Conservation (phyloP, 257 asterid genomes). For the Fraxinus quadrangulata region DNA sequence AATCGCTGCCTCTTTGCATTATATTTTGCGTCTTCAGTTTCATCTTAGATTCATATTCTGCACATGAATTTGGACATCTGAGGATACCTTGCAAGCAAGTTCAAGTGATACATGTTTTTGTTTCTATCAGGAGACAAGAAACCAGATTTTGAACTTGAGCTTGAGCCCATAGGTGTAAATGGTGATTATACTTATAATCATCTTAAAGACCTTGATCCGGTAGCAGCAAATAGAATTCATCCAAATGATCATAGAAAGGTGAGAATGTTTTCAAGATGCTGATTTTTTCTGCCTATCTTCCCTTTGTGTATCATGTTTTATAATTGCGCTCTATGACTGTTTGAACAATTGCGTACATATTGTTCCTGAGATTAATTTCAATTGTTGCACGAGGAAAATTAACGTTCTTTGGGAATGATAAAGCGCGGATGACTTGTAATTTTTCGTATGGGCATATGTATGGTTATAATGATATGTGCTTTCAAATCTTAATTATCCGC, state of each 20-base stretch:
- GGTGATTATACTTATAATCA: constrained; percentile 43
- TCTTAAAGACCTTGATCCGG: constrained; percentile 79
- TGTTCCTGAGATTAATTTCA: constrained; percentile 7
- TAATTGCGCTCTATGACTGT: neutral
- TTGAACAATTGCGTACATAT: neutral
- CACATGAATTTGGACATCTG: constrained; percentile 3
- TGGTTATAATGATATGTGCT: neutral
- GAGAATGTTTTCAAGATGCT: constrained; percentile 18
- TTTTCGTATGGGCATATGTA: neutral
- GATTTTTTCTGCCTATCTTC: neutral
- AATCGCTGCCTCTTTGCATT: constrained; percentile 14
- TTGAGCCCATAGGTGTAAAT: constrained; percentile 31
- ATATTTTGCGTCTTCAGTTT: neutral
- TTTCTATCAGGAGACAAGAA: constrained; percentile 48
- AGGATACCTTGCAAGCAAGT: constrained; percentile 5
- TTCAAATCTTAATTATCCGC: neutral
- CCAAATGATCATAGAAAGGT: constrained; percentile 96
- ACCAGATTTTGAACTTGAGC: constrained; percentile 40
- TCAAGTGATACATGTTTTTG: constrained; percentile 16
- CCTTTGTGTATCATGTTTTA: neutral
- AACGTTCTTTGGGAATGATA: neutral
- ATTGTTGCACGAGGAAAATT: neutral
- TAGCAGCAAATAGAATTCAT: constrained; percentile 86
- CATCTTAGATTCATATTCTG: constrained; percentile 6
- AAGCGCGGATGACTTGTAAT: neutral